These are phyloP conservation scores for Aspergillus felis DNA, from an alignment of 2,329 filamentous ascomycete species.

Conservation along the genomic window DNA sequence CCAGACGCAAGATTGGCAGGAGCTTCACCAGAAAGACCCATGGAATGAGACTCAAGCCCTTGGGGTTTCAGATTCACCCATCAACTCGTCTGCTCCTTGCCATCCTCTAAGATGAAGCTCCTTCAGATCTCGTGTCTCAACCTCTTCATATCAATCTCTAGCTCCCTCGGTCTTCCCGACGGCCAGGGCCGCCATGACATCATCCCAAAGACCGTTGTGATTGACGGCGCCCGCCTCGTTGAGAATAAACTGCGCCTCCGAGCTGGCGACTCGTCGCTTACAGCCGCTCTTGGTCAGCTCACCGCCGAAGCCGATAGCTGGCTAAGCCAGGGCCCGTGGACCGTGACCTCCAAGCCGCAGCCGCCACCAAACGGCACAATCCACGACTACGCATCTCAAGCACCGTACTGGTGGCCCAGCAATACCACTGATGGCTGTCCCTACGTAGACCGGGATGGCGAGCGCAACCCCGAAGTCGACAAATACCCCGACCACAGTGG, in stretches of 20 bases:
- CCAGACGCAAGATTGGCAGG: neutral
- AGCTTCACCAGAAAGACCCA: too few species aligned
- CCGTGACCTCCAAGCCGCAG: neutral
- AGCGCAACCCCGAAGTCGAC: neutral
- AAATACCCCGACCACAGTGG: neutral
- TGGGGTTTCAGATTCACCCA: neutral
- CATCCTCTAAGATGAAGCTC: neutral
- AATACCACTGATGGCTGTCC: neutral
- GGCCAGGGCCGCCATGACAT: neutral
- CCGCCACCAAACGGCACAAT: neutral
- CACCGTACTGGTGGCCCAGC: neutral
- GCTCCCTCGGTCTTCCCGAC: neutral
- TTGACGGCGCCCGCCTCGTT: neutral
- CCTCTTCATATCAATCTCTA: neutral
- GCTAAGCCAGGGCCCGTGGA: neutral
- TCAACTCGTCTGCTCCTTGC: neutral
- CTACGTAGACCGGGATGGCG: neutral
- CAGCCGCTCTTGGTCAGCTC: neutral
- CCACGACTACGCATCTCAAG: neutral
- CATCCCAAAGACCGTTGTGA: neutral
- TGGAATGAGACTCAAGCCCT: neutral
- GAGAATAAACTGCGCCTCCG: neutral
- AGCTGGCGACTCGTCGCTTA: neutral
- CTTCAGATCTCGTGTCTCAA: neutral
- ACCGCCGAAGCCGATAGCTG: neutral